Percentiles rank a stretch among this genome's conserved stretches.
Evolutionary conservation across 495 filamentous ascomycete species (phyloP).

Genomic region (Aspergillus saccharolyticus): DNA sequence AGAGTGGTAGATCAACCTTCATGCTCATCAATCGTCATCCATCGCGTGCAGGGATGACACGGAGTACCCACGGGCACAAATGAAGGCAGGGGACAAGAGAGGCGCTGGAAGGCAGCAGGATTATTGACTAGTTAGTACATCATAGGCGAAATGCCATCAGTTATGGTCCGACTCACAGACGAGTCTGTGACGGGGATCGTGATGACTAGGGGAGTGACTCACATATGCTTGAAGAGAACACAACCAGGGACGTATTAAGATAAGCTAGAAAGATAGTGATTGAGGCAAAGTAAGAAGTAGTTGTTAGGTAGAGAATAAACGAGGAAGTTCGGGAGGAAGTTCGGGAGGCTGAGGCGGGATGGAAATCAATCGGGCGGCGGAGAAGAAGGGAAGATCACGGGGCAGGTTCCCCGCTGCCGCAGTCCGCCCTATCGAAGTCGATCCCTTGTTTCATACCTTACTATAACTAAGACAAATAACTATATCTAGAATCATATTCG

Average conservation of each 20-base stretch:
- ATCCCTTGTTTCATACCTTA: neutral
- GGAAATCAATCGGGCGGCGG: neutral
- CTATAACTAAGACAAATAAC: no score
- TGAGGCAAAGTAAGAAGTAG: no score
- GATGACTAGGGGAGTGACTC: neutral
- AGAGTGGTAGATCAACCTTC: constrained; percentile 3
- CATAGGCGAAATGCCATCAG: neutral
- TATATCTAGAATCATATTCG: neutral
- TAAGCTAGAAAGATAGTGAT: neutral
- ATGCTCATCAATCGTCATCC: constrained; percentile 15
- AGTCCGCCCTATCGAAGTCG: neutral
- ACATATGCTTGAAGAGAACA: neutral
- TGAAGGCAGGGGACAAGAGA: constrained; percentile 10
- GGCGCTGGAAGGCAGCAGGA: constrained; percentile 23
- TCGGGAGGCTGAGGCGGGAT: neutral
- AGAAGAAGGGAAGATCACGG: neutral
- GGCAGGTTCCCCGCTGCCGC: no score
- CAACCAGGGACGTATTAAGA: neutral
- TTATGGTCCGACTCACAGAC: constrained; percentile 2
- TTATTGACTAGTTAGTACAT: constrained; percentile 11
- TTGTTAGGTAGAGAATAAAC: no score
- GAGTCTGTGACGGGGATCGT: neutral
- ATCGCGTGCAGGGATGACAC: constrained; percentile 23
- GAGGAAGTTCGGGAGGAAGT: no score
- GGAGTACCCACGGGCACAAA: constrained; percentile 1